These are phyloP conservation scores for Talaromyces trachyspermus DNA, from an alignment of 495 filamentous ascomycete species.

Conservation along the genomic window DNA sequence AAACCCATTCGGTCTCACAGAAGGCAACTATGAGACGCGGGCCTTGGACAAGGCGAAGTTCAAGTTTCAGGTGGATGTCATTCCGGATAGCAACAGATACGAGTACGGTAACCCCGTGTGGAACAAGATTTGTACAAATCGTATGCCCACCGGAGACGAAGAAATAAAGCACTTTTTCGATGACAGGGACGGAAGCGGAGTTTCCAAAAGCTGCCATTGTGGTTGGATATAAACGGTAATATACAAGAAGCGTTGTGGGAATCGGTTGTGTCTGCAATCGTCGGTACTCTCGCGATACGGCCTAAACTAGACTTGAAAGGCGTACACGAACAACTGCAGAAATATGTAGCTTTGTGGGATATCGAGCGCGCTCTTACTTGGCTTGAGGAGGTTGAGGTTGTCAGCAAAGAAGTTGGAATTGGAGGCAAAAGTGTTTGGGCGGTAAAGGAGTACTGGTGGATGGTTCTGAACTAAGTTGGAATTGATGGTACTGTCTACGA, in stretches of 20 bases:
- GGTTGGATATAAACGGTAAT: slow-evolving; percentile 68
- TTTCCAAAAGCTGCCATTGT: slow-evolving; percentile 54
- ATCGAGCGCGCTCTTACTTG: slow-evolving; percentile 50
- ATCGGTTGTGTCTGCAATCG: slow-evolving; percentile 48
- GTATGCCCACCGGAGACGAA: not conserved
- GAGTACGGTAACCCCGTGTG: slow-evolving; percentile 50
- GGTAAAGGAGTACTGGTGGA: slow-evolving; percentile 67
- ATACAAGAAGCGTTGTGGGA: slow-evolving; percentile 60
- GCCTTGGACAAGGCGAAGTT: slow-evolving; percentile 60
- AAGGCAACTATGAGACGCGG: slow-evolving; percentile 64
- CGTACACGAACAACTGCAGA: slow-evolving; percentile 1
- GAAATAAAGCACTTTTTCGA: not conserved
- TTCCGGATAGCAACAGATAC: slow-evolving; percentile 50
- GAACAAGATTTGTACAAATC: slow-evolving; percentile 1
- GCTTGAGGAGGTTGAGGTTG: slow-evolving; percentile 44
- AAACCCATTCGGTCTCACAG: slow-evolving; percentile 63
- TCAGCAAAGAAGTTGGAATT: slow-evolving; percentile 18
- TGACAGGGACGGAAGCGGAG: not conserved
- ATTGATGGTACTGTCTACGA: not conserved
- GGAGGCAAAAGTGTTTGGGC: slow-evolving; percentile 34
- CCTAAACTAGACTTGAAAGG: slow-evolving; percentile 43
- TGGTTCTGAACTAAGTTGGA: slow-evolving; percentile 18
- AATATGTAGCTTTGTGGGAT: slow-evolving; percentile 1
- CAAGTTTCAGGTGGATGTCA: slow-evolving; percentile 54
- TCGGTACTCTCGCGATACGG: slow-evolving; percentile 51